Conservation (phyloP, 768 basidiomycete species). For the Psilocybe sp. region DNA sequence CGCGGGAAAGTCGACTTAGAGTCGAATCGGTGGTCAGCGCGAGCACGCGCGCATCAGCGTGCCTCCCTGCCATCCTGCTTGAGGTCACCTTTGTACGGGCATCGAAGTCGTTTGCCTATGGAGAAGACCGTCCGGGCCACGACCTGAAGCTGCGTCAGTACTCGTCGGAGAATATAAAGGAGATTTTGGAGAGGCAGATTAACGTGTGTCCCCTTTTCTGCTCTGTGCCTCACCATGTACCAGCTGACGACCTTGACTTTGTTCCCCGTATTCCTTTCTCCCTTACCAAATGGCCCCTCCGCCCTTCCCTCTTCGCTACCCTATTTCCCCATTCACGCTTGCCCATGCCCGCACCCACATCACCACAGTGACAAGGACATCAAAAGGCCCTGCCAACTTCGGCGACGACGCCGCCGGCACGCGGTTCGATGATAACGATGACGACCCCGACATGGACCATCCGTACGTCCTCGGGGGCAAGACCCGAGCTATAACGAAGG, state of each 20-base stretch:
- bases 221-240: not conserved
- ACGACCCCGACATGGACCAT: not conserved
- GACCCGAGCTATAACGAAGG: no score
- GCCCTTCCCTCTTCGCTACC: no score
- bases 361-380: slow-evolving; percentile 35
- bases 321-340: no score
- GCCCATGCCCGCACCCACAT: no score
- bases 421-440: slow-evolving; percentile 25
- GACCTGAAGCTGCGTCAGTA: slow-evolving; percentile 73
- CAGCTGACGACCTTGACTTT: no score
- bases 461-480: no score
- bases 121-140: slow-evolving; percentile 64
- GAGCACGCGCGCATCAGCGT: no score
- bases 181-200: slow-evolving; percentile 59
- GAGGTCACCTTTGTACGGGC: slow-evolving; percentile 19
- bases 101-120: slow-evolving; percentile 19
- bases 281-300: no score
- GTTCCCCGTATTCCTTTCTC: no score
- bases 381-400: slow-evolving; percentile 33
- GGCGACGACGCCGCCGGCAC: slow-evolving; percentile 17
- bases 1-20: no score
- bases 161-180: slow-evolving; percentile 55
- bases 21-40: no score
- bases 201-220: slow-evolving; percentile 27
- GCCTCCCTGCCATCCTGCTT: slow-evolving; percentile 7